A percentile compares a stretch with the other conserved stretches of the same genome.
Evolutionary conservation across 2,329 filamentous ascomycete genomes (phyloP).

Genomic region (Trichoderma lentiforme): DNA sequence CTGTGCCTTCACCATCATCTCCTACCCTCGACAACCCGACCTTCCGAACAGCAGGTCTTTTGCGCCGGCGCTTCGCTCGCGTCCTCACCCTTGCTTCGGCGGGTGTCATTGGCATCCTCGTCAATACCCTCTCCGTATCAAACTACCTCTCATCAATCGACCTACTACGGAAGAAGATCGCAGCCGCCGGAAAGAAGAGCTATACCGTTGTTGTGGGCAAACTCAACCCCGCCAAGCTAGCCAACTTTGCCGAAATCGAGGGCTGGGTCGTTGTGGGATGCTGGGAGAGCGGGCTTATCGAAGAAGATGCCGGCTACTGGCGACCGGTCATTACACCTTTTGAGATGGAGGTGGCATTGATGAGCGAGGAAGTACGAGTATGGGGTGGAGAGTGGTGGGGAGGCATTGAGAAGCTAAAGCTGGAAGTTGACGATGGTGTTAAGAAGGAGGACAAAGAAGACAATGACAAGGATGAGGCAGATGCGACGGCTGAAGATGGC

Average conservation of each 20-base stretch:
- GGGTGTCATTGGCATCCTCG: conserved; percentile 85
- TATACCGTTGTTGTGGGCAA: conserved; percentile 98
- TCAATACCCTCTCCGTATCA: conserved; percentile 89
- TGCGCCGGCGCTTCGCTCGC: conserved; percentile 85
- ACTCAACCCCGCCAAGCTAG: conserved; percentile 90
- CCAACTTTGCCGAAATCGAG: conserved; percentile 92
- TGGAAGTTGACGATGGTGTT: conserved; percentile 24
- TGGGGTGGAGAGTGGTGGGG: conserved; percentile 90
- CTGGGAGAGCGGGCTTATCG: conserved; percentile 93
- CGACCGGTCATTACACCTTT: conserved; percentile 91
- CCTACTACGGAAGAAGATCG: conserved; percentile 69
- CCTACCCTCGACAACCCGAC: conserved; percentile 47
- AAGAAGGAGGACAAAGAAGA: conserved; percentile 15
- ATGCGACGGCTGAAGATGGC: conserved; percentile 29
- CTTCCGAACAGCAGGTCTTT: conserved; percentile 48
- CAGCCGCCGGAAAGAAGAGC: conserved; percentile 81
- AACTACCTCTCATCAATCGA: conserved; percentile 84
- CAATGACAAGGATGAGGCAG: conserved; percentile 22
- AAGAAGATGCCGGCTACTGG: conserved; percentile 79
- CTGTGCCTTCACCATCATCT: conserved; percentile 54
- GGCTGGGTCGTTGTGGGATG: conserved; percentile 98
- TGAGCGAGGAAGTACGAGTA: conserved; percentile 69
- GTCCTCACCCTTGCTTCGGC: conserved; percentile 76
- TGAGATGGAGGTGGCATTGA: conserved; percentile 76
- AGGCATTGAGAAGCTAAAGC: conserved; percentile 70